Percentiles rank a stretch among this genome's conserved stretches.
Conservation (phyloP, 169 alveolate genomes). For the Babesia divergens region DNA sequence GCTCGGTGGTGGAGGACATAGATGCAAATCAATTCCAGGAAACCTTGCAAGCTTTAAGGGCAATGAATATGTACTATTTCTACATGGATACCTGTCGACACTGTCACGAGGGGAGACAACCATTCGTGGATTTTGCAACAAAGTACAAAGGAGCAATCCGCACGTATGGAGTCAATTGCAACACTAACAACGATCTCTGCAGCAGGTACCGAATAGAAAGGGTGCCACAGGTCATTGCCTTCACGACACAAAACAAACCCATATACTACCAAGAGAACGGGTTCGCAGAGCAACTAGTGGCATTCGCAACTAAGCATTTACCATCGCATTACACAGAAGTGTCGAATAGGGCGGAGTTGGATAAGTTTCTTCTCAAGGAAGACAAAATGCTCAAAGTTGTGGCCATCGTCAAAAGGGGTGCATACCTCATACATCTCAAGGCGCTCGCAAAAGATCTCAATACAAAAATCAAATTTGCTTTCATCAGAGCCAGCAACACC, state of each 20-base stretch:
- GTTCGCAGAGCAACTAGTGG: constrained; percentile 37
- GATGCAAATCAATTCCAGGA: constrained; percentile 25
- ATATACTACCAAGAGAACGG: constrained; percentile 4
- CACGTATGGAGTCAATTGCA: constrained; percentile 68
- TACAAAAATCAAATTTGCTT: constrained; percentile 60
- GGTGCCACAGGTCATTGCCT: constrained; percentile 69
- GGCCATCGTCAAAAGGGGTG: constrained; percentile 61
- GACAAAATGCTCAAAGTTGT: constrained; percentile 57
- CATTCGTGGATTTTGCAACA: constrained; percentile 60
- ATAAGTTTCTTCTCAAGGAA: constrained; percentile 36
- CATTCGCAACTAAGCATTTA: constrained; percentile 40
- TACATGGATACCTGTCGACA: constrained; percentile 77
- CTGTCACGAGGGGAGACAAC: constrained; percentile 61
- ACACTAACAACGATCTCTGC: constrained; percentile 58
- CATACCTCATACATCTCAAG: constrained; percentile 61
- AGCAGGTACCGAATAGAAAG: constrained; percentile 28
- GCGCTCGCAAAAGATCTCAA: constrained; percentile 66
- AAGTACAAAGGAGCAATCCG: constrained; percentile 71
- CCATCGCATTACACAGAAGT: constrained; percentile 41
- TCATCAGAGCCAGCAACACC: constrained; percentile 60
- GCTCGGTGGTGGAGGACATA: constrained; percentile 66
- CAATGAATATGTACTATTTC: constrained; percentile 66
- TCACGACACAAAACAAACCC: constrained; percentile 28
- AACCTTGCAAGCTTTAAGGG: constrained; percentile 45
- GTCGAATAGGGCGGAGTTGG: constrained; percentile 19